Percentiles rank a stretch among this genome's conserved stretches.
phyloP scores from a whole-genome alignment of 495 filamentous ascomycete species.

The Penicillium arizonense region DNA sequence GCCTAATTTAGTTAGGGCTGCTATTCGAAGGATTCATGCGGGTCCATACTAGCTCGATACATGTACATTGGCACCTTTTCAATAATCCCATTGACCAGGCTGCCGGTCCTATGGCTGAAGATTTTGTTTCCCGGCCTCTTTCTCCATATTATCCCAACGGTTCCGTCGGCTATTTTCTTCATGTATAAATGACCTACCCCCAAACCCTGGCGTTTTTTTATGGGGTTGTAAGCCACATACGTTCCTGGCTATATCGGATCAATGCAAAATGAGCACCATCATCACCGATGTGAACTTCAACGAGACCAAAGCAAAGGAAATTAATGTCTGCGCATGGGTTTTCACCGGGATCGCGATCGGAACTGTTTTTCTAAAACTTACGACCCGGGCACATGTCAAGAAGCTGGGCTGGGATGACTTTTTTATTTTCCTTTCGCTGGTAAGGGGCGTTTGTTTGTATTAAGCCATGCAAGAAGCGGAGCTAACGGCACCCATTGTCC shows the following conservation, averaged over 20 bases:
- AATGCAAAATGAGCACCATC: constrained; percentile 9
- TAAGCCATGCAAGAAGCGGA: neutral
- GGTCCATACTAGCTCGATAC: too few relatives aligned
- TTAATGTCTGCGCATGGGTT: constrained; percentile 19
- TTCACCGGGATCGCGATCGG: constrained; percentile 19
- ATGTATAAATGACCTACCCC: too few relatives aligned
- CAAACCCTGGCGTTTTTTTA: too few relatives aligned
- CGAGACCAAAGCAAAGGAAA: constrained; percentile 7
- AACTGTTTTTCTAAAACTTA: constrained; percentile 16
- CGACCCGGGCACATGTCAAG: constrained; percentile 8
- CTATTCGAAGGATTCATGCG: too few relatives aligned
- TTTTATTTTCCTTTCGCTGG: constrained; percentile 28
- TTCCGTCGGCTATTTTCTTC: too few relatives aligned
- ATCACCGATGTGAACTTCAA: constrained; percentile 20
- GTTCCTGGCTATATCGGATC: neutral
- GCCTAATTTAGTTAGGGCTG: too few relatives aligned
- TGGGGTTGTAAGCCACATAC: too few relatives aligned
- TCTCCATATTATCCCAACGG: too few relatives aligned
- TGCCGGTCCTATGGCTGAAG: too few relatives aligned
- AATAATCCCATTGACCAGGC: too few relatives aligned
- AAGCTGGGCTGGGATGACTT: constrained; percentile 21
- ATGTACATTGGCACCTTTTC: too few relatives aligned
- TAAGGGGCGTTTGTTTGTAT: neutral
- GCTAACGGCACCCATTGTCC: neutral
- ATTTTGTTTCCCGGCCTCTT: too few relatives aligned